phyloP scores from a whole-genome alignment of 2,329 filamentous ascomycete species.

The Colletotrichum sansevieriae region DNA sequence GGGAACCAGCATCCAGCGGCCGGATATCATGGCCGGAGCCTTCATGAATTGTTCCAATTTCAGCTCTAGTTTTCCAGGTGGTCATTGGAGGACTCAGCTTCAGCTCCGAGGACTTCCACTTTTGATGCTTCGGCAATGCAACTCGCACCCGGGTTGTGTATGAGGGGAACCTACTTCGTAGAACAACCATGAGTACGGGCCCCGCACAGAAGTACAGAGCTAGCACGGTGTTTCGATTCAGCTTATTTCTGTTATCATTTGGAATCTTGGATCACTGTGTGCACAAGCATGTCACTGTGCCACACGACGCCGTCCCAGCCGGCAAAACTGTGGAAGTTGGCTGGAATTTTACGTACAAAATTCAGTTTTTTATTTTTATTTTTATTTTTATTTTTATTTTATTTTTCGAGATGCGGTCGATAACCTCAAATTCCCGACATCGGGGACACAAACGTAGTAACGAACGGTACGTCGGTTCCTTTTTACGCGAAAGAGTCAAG shows the following conservation, averaged over 20 bases:
- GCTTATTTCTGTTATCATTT: not conserved
- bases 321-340: constrained; percentile 26
- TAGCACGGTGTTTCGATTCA: too few species aligned
- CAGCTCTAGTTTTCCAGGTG: not conserved
- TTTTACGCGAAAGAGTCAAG: too few species aligned
- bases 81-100: not conserved
- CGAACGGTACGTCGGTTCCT: not conserved
- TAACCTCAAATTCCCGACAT: constrained; percentile 28
- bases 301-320: constrained; percentile 2
- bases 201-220: not conserved
- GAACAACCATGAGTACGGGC: not conserved
- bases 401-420: not conserved
- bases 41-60: constrained; percentile 5
- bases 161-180: too few species aligned
- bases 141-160: not conserved
- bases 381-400: too few species aligned
- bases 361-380: constrained; percentile 28
- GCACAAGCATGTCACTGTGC: constrained; percentile 13
- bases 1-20: constrained; percentile 6
- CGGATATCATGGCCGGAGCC: constrained; percentile 28
- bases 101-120: not conserved
- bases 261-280: not conserved
- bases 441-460: not conserved
- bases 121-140: not conserved
- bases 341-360: constrained; percentile 32